Evolutionary conservation across 176 grass and related monocot genomes (phyloP).

Genomic region (Zea mays): DNA sequence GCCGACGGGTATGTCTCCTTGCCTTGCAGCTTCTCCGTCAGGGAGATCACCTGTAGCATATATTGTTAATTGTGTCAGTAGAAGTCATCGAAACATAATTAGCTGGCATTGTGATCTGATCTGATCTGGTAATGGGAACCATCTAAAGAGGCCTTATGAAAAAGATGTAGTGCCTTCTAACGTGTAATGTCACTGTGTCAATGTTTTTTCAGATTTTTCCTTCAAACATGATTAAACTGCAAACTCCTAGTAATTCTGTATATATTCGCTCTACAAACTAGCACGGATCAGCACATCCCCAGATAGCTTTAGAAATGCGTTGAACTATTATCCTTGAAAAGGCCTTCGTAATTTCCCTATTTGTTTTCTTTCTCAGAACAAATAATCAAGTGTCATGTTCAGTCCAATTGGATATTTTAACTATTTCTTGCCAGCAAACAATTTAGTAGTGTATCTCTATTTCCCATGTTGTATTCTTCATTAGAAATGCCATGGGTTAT

Average conservation of each 20-base stretch:
- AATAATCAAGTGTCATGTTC: neutral
- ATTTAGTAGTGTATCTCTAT: neutral
- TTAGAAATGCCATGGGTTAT: conserved; percentile 14
- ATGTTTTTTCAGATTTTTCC: neutral
- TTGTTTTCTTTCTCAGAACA: neutral
- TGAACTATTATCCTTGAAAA: neutral
- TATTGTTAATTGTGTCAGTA: neutral
- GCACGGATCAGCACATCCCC: neutral
- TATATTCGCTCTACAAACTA: neutral
- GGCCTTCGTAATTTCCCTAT: neutral
- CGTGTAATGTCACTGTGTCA: neutral
- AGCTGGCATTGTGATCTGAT: conserved; percentile 18
- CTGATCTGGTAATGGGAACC: conserved; percentile 9
- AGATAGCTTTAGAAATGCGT: neutral
- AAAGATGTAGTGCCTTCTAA: neutral
- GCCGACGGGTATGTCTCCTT: conserved; percentile 33
- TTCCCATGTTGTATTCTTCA: neutral
- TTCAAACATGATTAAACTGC: neutral
- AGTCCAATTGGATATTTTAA: neutral
- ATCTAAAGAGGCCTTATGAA: neutral
- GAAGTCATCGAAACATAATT: neutral
- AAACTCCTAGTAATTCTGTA: neutral
- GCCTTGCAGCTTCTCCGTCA: conserved; percentile 70
- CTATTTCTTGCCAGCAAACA: neutral
- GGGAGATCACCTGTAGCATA: conserved; percentile 51